phyloP scores from a whole-genome alignment of 805 yeast genomes.

The Nakazawaea laoshanensis region DNA sequence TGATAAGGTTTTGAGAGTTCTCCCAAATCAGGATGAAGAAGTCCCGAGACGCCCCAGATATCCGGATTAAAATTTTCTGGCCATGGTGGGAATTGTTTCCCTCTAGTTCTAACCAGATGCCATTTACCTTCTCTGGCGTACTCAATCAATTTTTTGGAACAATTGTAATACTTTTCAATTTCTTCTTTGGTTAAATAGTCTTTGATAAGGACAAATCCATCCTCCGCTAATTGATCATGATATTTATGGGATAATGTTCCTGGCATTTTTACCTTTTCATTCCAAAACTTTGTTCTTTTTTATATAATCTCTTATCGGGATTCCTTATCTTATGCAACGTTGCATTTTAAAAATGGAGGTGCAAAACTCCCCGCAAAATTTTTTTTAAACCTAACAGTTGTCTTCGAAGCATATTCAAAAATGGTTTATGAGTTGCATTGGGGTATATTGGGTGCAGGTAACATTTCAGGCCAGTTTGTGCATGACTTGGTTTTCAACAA shows the following conservation, averaged over 20 bases:
- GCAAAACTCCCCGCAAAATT: neutral
- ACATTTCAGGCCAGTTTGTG: conserved; percentile 36
- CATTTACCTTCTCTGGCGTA: conserved; percentile 38
- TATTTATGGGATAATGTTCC: conserved; percentile 9
- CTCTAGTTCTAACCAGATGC: conserved; percentile 39
- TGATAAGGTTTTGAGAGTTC: conserved; percentile 29
- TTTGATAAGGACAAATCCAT: conserved; percentile 29
- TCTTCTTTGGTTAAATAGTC: conserved; percentile 32
- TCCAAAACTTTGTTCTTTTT: too few relatives aligned
- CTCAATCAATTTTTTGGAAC: conserved; percentile 28
- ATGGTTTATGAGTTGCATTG: conserved; percentile 16
- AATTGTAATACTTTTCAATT: conserved; percentile 24
- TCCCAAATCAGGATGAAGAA: conserved; percentile 36
- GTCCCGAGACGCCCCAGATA: conserved; percentile 43
- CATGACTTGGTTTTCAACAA: conserved; percentile 23
- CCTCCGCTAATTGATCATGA: conserved; percentile 22
- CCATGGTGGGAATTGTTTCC: conserved; percentile 54
- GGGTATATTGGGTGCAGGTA: conserved; percentile 45
- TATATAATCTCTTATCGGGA: too few relatives aligned
- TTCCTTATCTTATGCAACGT: too few relatives aligned
- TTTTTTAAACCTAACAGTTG: neutral
- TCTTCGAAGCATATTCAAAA: neutral
- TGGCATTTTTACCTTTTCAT: conserved; percentile 12
- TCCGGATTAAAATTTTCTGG: conserved; percentile 40
- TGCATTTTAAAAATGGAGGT: too few relatives aligned